A percentile compares a stretch with the other conserved stretches of the same genome.
These are phyloP conservation scores for Kluyveromyces lactis DNA, from an alignment of 805 yeast genomes.

Conservation along the genomic window DNA sequence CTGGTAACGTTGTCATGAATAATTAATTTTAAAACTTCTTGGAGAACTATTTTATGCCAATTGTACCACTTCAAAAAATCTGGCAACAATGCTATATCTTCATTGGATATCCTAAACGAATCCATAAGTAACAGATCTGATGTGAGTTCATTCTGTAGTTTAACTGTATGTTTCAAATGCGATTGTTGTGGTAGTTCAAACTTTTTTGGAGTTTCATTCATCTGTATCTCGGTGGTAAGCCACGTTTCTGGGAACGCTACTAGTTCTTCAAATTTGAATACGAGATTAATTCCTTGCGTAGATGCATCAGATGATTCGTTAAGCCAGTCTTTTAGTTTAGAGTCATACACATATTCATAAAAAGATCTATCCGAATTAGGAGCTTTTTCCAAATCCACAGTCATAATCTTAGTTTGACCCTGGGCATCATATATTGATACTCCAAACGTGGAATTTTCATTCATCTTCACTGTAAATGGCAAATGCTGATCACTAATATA, in stretches of 20 bases:
- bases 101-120: slow-evolving; percentile 26
- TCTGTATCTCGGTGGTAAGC: slow-evolving; percentile 17
- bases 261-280: slow-evolving; percentile 16
- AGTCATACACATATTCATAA: slow-evolving; percentile 21
- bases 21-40: slow-evolving; percentile 2
- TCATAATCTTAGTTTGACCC: slow-evolving; percentile 12
- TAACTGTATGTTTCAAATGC: slow-evolving; percentile 1
- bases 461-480: slow-evolving; percentile 16
- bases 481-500: slow-evolving; percentile 14
- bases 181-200: slow-evolving; percentile 4
- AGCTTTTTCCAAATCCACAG: slow-evolving; percentile 18
- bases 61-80: slow-evolving; percentile 25
- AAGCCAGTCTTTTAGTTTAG: slow-evolving; percentile 19
- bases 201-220: slow-evolving; percentile 4
- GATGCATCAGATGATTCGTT: slow-evolving; percentile 22
- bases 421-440: slow-evolving; percentile 15
- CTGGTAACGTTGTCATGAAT: neutral
- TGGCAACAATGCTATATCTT: slow-evolving; percentile 19
- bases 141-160: slow-evolving; percentile 24
- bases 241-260: slow-evolving; percentile 20
- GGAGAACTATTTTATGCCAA: slow-evolving; percentile 17
- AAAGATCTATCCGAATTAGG: slow-evolving; percentile 18
- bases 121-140: slow-evolving; percentile 16
- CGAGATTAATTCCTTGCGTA: slow-evolving; percentile 21
- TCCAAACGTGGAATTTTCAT: slow-evolving; percentile 24